Evolutionary conservation across 176 grass and related monocot genomes (phyloP), one percentile per base, ranked within the genome.

Genomic region (Avena eriantha): DNA sequence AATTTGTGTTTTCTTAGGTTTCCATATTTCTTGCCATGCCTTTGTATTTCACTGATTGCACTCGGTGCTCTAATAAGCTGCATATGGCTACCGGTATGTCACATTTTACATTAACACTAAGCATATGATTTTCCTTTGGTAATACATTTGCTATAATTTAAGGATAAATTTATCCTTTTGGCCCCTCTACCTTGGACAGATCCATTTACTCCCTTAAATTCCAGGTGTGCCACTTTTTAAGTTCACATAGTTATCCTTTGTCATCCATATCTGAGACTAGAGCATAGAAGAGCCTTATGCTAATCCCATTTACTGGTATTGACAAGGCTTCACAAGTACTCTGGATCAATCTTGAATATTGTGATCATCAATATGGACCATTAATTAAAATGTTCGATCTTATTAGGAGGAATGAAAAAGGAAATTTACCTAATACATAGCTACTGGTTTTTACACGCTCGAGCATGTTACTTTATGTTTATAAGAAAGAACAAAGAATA

Each of bases 11-110:
- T 53, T 75, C 11, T 41, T 53, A 94, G 92, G 95, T 98, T 98
- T 69, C 93, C 95, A 1, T 98, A 98, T 83, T 89, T 98, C 55
- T 66, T 98, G 36, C 95, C 95, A 6, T 93, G 95, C 48, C 26
- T 98, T 59, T 88, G 66, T n/a, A 92, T 98, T 83, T 91, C 91
- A 18, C 0, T 95, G 60, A 77, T 98, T 5, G 89, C 95, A 47
- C 16, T 88, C 16, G 43, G 75, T n/a, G 89, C 89, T 57, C 61
- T 93, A 23, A 85, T 92, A 93, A 82, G 80, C 55, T 95, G 89
- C 55, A 81, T 85, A 50, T 98, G 89, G 95, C 87, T 98, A 57
- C 93, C 93, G 0, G 95, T 98, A 92, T 65, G 91, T 87, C 59
- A 76, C 35, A 33, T 17, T 79, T 41, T 33, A 26, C 51, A 19